A percentile compares a stretch with the other conserved stretches of the same genome.
Conservation (phyloP, 2,329 filamentous ascomycete species). For the Penicillium sclerotigenum region DNA sequence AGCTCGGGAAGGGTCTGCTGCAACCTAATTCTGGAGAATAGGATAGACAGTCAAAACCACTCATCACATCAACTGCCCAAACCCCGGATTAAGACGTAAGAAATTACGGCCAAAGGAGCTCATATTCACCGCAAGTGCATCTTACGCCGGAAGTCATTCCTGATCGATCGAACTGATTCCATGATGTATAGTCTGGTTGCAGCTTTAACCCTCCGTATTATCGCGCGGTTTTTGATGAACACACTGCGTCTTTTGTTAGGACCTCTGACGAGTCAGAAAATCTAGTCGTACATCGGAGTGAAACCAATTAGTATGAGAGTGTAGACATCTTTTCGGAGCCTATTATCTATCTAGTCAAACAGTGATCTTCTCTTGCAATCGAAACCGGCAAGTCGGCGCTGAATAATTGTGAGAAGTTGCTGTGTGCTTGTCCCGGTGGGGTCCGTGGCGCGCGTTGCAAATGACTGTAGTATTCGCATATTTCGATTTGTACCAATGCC, state of each 20-base stretch:
- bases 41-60: neutral
- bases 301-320: neutral
- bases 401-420: constrained; percentile 75
- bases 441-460: constrained; percentile 53
- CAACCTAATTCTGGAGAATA: neutral
- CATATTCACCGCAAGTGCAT: neutral
- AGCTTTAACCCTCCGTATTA: neutral
- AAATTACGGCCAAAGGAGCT: too few relatives aligned
- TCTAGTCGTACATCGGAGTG: neutral
- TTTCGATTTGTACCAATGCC: constrained; percentile 63
- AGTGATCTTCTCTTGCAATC: constrained; percentile 51
- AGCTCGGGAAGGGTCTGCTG: neutral
- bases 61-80: too few relatives aligned
- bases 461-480: constrained; percentile 77
- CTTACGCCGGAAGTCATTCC: neutral
- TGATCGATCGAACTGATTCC: neutral
- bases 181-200: neutral
- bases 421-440: constrained; percentile 48
- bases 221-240: too few relatives aligned
- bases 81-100: neutral
- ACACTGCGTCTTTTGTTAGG: neutral
- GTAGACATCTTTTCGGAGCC: neutral
- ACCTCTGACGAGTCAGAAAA: neutral
- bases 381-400: constrained; percentile 78
- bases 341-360: too few relatives aligned